Evolutionary conservation across 225 moss, liverwort and hornwort genomes (phyloP).

Genomic region (Marchantia paleacea): DNA sequence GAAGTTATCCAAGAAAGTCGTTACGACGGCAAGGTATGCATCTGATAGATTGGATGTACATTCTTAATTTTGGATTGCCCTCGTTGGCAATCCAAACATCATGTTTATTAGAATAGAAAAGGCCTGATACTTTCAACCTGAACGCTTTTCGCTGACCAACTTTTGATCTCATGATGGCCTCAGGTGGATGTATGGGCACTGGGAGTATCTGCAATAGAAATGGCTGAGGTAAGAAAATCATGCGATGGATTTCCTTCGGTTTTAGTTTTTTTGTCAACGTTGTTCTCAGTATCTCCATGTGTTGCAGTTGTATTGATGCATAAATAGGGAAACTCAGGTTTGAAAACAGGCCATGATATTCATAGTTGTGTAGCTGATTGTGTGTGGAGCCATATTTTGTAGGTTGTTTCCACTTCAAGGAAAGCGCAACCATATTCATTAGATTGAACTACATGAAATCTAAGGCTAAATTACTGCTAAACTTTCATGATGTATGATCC

Average conservation of each 20-base stretch:
- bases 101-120: no score
- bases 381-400: background rate
- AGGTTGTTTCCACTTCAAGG: background rate
- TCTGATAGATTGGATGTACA: background rate
- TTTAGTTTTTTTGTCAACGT: background rate
- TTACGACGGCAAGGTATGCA: constrained; percentile 90
- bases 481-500: background rate
- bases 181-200: constrained; percentile 99
- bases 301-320: background rate
- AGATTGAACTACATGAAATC: background rate
- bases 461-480: background rate
- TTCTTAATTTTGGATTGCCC: background rate
- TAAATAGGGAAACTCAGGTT: background rate
- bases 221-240: constrained; percentile 66
- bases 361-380: background rate
- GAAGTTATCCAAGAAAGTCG: constrained; percentile 99
- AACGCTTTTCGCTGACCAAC: background rate
- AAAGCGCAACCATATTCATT: background rate
- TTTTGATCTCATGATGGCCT: background rate
- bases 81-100: background rate
- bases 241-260: background rate
- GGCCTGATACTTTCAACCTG: no score
- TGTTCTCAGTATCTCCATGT: background rate
- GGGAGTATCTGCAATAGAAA: constrained; percentile 97
- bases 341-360: background rate